Conservation (phyloP, 1,284 basidiomycete species). For the Hemileia vastatrix region DNA sequence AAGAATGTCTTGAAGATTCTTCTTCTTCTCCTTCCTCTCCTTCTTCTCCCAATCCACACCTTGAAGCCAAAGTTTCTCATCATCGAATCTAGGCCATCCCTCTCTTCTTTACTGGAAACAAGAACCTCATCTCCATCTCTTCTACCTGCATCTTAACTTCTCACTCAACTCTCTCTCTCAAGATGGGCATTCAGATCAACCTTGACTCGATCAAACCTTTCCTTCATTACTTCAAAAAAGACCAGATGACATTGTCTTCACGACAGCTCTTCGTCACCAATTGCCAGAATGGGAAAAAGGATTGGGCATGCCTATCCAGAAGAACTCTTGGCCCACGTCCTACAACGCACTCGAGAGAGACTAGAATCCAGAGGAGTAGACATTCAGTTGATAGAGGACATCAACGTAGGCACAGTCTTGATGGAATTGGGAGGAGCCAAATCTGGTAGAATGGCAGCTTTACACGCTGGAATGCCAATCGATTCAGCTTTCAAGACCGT, state of each 20-base stretch:
- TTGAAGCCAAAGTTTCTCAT: no score
- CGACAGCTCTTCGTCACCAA: constrained; percentile 45
- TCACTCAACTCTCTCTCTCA: no score
- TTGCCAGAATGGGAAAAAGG: constrained; percentile 43
- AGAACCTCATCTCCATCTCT: no score
- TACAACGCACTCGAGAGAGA: constrained; percentile 36
- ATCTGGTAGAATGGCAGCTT: constrained; percentile 42
- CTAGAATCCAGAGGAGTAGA: constrained; percentile 42
- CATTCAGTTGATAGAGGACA: constrained; percentile 41
- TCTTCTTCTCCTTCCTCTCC: no score
- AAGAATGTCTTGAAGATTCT: no score
- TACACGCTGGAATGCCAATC: constrained; percentile 43
- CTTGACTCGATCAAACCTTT: constrained; percentile 27
- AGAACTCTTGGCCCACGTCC: constrained; percentile 43
- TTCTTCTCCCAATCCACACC: no score
- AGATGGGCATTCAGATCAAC: constrained; percentile 33
- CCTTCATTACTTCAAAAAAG: constrained; percentile 34
- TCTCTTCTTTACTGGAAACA: no score
- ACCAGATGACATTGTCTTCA: constrained; percentile 39
- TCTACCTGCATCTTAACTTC: no score
- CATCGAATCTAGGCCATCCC: no score
- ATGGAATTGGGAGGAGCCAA: constrained; percentile 47
- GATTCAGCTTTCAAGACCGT: constrained; percentile 37
- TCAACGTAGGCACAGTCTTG: constrained; percentile 45
- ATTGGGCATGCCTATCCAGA: constrained; percentile 42